These are phyloP conservation scores for Pistacia integerrima DNA, from an alignment of 345 rosid genomes.

Conservation along the genomic window DNA sequence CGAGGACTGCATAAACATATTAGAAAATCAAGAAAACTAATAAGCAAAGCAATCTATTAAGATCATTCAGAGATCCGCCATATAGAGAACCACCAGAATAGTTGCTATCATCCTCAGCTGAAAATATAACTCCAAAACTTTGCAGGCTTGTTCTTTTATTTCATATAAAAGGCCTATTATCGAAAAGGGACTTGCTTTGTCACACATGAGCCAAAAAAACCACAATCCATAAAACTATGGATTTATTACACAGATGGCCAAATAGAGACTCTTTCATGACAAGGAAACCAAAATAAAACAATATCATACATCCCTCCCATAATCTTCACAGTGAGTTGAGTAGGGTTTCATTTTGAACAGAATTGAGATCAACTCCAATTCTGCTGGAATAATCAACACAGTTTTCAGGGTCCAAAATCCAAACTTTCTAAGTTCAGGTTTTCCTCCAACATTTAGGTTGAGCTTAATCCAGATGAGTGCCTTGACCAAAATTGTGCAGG, in stretches of 20 bases:
- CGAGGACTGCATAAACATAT: background rate
- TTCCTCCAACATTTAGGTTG: background rate
- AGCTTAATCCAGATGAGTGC: background rate
- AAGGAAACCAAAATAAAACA: background rate
- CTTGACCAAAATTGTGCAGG: background rate
- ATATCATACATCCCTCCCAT: background rate
- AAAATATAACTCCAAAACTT: background rate
- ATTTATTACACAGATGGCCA: background rate
- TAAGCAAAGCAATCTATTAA: background rate
- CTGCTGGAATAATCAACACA: background rate
- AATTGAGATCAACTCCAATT: background rate
- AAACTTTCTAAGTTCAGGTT: background rate
- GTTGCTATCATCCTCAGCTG: background rate
- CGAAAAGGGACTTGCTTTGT: background rate
- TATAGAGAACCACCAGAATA: background rate
- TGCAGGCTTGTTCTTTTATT: background rate
- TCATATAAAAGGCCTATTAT: background rate
- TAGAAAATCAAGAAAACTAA: background rate
- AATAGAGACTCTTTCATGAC: background rate
- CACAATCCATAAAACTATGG: slow-evolving; percentile 8
- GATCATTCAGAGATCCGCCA: background rate
- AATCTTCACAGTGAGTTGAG: background rate
- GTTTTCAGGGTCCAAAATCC: background rate
- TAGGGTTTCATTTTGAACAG: background rate
- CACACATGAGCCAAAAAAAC: background rate